Conservation (phyloP, 176 grass and related monocot genomes). For the Typha latifolia region DNA sequence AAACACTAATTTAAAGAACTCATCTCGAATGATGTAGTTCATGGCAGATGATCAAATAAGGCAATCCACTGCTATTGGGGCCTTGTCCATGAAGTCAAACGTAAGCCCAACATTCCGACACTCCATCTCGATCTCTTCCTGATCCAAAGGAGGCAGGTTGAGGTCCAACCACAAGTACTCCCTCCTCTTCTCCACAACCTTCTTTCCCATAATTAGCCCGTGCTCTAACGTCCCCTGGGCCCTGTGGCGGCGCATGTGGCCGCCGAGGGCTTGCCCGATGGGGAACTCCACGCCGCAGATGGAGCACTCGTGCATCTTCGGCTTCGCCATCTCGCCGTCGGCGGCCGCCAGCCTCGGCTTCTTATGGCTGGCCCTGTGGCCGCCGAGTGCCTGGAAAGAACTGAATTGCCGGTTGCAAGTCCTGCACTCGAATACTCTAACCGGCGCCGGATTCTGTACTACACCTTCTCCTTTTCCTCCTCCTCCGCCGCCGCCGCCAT, state of each 20-base stretch:
- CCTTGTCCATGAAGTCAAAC: constrained; percentile 8
- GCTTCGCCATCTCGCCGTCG: constrained; percentile 21
- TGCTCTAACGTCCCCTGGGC: neutral
- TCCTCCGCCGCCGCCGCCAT: neutral
- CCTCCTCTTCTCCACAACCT: neutral
- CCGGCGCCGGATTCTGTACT: neutral
- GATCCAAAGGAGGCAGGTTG: constrained; percentile 48
- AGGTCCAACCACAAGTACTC: constrained; percentile 26
- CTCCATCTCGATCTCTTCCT: constrained; percentile 11
- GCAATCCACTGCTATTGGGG: constrained; percentile 33
- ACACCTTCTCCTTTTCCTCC: neutral
- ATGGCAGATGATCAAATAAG: neutral
- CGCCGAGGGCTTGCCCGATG: constrained; percentile 28
- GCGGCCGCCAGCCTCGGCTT: constrained; percentile 41
- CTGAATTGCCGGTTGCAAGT: constrained; percentile 77
- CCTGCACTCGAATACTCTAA: constrained; percentile 72
- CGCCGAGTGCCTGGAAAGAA: constrained; percentile 89
- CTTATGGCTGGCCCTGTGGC: constrained; percentile 96
- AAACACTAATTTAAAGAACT: neutral
- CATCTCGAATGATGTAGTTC: neutral
- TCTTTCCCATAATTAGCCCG: neutral
- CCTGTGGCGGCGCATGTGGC: constrained; percentile 32
- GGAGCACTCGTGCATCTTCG: constrained; percentile 33
- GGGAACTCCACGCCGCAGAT: constrained; percentile 25
- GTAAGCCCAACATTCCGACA: neutral